These are phyloP conservation scores for Aspergillus mulundensis DNA, from an alignment of 495 filamentous ascomycete species.

Conservation along the genomic window DNA sequence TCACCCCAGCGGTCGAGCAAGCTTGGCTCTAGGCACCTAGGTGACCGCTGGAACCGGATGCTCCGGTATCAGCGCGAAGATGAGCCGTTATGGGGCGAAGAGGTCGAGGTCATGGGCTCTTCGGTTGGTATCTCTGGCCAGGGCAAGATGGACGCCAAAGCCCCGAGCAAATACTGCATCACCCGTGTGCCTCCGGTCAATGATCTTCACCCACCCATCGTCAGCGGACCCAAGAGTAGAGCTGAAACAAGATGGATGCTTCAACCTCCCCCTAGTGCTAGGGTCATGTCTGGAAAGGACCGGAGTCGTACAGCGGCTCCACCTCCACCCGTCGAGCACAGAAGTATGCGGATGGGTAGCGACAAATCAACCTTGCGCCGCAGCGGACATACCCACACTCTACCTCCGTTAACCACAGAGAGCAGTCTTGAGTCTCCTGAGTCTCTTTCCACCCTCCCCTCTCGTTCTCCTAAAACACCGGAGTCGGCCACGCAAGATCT, in stretches of 20 bases:
- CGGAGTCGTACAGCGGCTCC: conserved; percentile 38
- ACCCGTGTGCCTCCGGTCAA: conserved; percentile 77
- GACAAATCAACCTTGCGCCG: conserved; percentile 4
- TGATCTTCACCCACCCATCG: conserved; percentile 81
- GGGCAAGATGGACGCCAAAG: conserved; percentile 34
- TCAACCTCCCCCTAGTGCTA: conserved; percentile 78
- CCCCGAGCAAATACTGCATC: conserved; percentile 55
- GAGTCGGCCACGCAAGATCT: conserved; percentile 4
- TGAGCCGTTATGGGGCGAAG: conserved; percentile 72
- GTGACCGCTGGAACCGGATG: conserved; percentile 65
- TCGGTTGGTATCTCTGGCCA: conserved; percentile 52
- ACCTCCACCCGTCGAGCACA: conserved; percentile 19
- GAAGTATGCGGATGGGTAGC: conserved; percentile 14
- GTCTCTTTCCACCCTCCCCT: neutral
- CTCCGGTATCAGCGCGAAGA: conserved; percentile 75
- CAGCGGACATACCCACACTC: conserved; percentile 2
- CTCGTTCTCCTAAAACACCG: conserved; percentile 12
- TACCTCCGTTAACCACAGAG: conserved; percentile 12
- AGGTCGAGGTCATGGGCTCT: conserved; percentile 41
- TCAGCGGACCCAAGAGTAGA: conserved; percentile 64
- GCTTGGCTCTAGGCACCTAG: conserved; percentile 29
- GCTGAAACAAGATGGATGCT: conserved; percentile 84
- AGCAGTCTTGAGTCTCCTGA: neutral
- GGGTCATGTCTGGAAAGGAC: conserved; percentile 81
- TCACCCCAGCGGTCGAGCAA: conserved; percentile 31